Evolutionary conservation across 2,329 filamentous ascomycete species (phyloP), one percentile per base, ranked within the genome.

Genomic region (Trichophyton verrucosum): DNA sequence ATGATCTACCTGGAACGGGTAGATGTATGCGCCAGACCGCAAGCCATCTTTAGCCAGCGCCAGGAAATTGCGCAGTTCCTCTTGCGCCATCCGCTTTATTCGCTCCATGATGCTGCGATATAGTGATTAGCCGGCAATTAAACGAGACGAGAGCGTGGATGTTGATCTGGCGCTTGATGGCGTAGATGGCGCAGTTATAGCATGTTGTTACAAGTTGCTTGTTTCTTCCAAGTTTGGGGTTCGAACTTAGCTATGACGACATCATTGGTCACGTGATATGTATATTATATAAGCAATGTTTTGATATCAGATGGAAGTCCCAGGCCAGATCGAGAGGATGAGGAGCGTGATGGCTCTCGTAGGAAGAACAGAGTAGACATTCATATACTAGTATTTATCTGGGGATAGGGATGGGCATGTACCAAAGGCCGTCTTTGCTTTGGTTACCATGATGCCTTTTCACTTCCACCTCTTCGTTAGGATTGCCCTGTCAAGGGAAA

Each of bases 1-100:
- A 33, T 44, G n/a, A 7, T 51, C 20, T 47, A 81, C 82, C 73
- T 82, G 91, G 74, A 96, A 80, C 27, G 92, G 92, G 74, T 96
- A 96, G 64, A 95, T 74, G 71, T 94, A 96, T 24, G 91, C 84
- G 57, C 85, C 83, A 65, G 90, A 95, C 67, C 80, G 83, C 58
- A 85, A 82, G 36, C 89, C 88, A 68, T 89, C 84, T 46, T 80
- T 75, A 47, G 89, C 80, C 42, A 91, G 77, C 15, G 74, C 74
- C 66, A 78, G 83, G 60, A 88, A 82, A 64, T 85, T 84, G 63
- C 82, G 79, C 61, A 86, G 85, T 70, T 96, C 91, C 65, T 91
- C 85, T 64, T 83, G 70, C 17, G 81, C 81, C 24, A 81, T 79
- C 59, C 81, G 75, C 70, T 81, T 83, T 69, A 86, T 73, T 69